Conservation (phyloP, 129 eudicot genomes). For the Lactuca saligna region DNA sequence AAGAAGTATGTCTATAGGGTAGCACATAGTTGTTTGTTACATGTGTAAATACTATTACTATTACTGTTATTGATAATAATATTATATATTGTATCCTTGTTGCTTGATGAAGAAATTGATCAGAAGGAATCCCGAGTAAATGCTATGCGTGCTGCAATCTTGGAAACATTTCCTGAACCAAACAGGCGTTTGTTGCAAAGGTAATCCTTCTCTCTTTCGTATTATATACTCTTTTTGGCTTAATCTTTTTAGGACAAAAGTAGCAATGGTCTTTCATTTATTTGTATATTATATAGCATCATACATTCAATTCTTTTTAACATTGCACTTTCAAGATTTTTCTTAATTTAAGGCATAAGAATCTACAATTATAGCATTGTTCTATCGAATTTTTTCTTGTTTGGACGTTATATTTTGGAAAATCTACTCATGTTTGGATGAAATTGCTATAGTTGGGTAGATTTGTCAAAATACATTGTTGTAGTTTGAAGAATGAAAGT, state of each 20-base stretch:
- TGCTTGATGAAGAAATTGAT: slow-evolving; percentile 62
- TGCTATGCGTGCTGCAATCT: slow-evolving; percentile 81
- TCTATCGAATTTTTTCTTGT: too few species aligned
- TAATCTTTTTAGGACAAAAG: neutral
- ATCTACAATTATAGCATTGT: too few species aligned
- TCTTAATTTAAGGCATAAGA: too few species aligned
- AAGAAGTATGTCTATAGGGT: too few species aligned
- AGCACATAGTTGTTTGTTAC: slow-evolving; percentile 1
- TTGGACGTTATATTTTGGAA: neutral
- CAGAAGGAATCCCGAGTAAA: slow-evolving; percentile 80
- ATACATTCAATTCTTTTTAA: neutral
- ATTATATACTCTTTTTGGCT: neutral
- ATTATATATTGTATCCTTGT: slow-evolving; percentile 10
- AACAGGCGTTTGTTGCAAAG: slow-evolving; percentile 90
- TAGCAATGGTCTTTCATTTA: too few species aligned
- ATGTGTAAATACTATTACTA: neutral
- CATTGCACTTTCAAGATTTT: too few species aligned
- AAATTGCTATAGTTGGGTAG: neutral
- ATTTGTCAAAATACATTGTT: neutral
- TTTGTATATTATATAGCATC: too few species aligned
- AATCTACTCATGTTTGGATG: too few species aligned
- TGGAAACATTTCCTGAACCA: slow-evolving; percentile 97
- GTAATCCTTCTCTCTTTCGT: slow-evolving; percentile 32
- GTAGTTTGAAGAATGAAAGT: neutral
- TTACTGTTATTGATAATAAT: slow-evolving; percentile 12